Evolutionary conservation across 2,329 filamentous ascomycete genomes (phyloP), one percentile per base, ranked within the genome.

Genomic region (Colletotrichum musae): DNA sequence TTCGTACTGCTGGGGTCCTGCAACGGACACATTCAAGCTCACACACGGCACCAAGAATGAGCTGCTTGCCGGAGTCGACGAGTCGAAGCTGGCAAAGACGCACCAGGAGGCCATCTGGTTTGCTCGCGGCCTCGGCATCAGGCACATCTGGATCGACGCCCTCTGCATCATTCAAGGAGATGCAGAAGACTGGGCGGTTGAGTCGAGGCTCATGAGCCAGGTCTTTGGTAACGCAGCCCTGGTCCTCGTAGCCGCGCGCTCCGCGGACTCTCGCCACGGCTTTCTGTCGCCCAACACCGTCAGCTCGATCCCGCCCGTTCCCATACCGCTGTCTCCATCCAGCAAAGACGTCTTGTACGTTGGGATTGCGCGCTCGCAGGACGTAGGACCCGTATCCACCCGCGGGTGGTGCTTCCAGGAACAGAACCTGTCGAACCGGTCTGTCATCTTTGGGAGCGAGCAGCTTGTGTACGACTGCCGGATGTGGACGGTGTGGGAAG

Each of bases 141-240:
- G 24, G 21, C 47, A 58, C 26, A 26, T 58, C 3, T 58, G 56
- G 56, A 12, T 58, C 6, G 56, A 58, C 21, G 41, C 56, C 6
- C 28, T 58, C 24, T 70, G 68, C 59, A 70, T 70, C n/a, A 60
- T 68, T 28, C 68, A 70, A n/a, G 68, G 54, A 32, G 58, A 68
- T 39, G 24, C 36, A 10, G 64, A 59, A 4, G 68, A 70, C 54
- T 70, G 68, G 68, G 63, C 60, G n/a, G n/a, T 28, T 10, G 64
- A 70, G 47, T 62, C 68, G 26, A 54, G n/a, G 26, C 56, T 15
- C 6, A 70, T 70, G 68, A 58, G 58, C 21, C 47, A 36, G 6
- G 64, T 70, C 36, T 70, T 68, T 28, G 64, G 68, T 18, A 63
- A 70, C 48, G 64, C 68, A 4, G n/a, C 18, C n/a, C 43, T 68